phyloP scores from a whole-genome alignment of 352 stramenopile species.

The Discostella stelligera region DNA sequence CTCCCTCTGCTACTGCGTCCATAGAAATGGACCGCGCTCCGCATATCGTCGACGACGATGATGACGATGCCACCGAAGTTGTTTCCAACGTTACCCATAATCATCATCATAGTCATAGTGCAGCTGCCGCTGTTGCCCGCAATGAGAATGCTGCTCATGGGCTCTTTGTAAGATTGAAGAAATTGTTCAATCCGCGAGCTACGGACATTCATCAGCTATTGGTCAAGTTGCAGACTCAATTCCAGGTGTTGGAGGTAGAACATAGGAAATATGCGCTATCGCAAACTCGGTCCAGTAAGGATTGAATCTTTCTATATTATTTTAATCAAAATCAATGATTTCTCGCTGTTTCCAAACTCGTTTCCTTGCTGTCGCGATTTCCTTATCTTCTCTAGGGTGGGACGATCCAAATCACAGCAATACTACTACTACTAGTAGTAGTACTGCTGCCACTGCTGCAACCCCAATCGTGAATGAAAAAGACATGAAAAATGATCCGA shows the following conservation, averaged over 20 bases:
- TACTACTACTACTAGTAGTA: not conserved
- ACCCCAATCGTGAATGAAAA: not conserved
- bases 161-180: not conserved
- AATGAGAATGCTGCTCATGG: slow-evolving; percentile 4
- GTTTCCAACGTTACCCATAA: not conserved
- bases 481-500: slow-evolving; percentile 16
- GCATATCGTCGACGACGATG: not conserved
- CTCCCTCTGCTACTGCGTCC: not conserved
- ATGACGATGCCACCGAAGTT: not conserved
- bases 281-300: slow-evolving; percentile 10
- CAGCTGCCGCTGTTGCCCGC: not conserved
- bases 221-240: slow-evolving; percentile 44
- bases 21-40: not conserved
- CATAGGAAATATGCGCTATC: slow-evolving; percentile 17
- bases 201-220: slow-evolving; percentile 40
- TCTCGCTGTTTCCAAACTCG: not conserved
- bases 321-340: no score
- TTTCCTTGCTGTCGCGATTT: no score
- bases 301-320: not conserved
- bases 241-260: slow-evolving; percentile 33
- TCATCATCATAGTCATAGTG: no score
- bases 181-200: slow-evolving; percentile 29
- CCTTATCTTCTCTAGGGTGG: slow-evolving; percentile 17
- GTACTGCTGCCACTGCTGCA: no score
- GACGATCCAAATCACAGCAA: slow-evolving; percentile 9